Evolutionary conservation across 192 early-diverging fungal genomes (phyloP), one percentile per base, ranked within the genome.

Genomic region (Coemansia sp.): DNA sequence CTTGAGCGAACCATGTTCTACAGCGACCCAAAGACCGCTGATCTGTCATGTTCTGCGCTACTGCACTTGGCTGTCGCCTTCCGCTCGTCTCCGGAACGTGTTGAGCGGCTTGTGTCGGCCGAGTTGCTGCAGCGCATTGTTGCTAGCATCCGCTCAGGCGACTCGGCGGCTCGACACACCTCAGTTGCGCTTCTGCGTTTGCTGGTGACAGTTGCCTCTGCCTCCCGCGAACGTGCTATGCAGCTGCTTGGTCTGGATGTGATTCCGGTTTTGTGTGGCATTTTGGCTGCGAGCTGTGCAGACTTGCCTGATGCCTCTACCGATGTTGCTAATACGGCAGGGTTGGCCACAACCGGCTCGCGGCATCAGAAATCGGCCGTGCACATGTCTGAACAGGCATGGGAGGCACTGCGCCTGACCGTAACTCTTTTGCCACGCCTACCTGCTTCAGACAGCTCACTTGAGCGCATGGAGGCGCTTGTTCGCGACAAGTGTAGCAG

Each of bases 1-100:
- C 63, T 97, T 1, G 88, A 87, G 71, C 84, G 84, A 21, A 77
- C 90, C 18, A 68, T 96, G 36, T 68, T 67, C 4, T 87, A 91
- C 64, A 65, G 79, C 2, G 95, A 97, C 57, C 79, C 84, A 59
- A 90, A 85, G 56, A 76, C 93, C 1, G 88, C 88, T 4, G 87
- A 94, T 51, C 72, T 89, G 34, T 68, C 86, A 4, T 89, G 92
- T 15, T 58, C 76, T 0, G 83, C 84, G 18, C 73, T 93, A 61
- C 81, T 85, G 18, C 65, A 86, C 24, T 80, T 96, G 37, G 78
- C 86, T 2, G 79, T 84, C 15, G 90, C 89, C 60, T 84, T 82
- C 55, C 82, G 83, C 34, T 70, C 77, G 21, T 71, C 78, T 15
- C 65, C 80, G 26, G 82, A 78, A 12, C 71, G 71, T 17, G 62